Evolutionary conservation across 345 rosid species (phyloP).

Genomic region (Melaleuca alternifolia): DNA sequence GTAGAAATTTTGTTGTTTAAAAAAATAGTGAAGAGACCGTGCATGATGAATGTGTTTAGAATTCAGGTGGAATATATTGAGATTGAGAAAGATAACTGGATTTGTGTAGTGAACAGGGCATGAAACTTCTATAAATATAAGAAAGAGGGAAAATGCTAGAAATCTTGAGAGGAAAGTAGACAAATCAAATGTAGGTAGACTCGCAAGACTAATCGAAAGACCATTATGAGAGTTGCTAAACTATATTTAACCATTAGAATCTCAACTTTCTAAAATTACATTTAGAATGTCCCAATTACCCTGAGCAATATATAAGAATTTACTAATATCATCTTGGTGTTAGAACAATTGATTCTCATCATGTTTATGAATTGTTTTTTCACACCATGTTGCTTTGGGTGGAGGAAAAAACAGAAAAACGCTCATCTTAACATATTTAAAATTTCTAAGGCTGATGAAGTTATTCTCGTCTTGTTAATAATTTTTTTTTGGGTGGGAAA

Average conservation of each 20-base stretch:
- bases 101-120: not conserved
- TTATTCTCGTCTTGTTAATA: not conserved
- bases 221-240: not conserved
- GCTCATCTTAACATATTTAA: not conserved
- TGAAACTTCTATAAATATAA: not conserved
- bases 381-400: not conserved
- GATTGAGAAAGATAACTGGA: not conserved
- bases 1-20: not conserved
- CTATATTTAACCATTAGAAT: not conserved
- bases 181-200: not conserved
- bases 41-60: not conserved
- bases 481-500: not conserved
- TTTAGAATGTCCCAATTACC: not conserved
- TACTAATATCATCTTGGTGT: not conserved
- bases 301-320: not conserved
- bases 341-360: not conserved
- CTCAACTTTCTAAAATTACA: not conserved
- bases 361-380: not conserved
- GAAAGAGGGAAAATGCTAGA: not conserved
- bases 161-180: not conserved
- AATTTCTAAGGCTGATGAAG: not conserved
- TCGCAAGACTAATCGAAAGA: not conserved
- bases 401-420: not conserved
- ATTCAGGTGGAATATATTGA: not conserved
- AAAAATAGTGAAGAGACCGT: not conserved